phyloP scores from a whole-genome alignment of 176 grass and related monocot genomes.

The Calamus simplicifolius region DNA sequence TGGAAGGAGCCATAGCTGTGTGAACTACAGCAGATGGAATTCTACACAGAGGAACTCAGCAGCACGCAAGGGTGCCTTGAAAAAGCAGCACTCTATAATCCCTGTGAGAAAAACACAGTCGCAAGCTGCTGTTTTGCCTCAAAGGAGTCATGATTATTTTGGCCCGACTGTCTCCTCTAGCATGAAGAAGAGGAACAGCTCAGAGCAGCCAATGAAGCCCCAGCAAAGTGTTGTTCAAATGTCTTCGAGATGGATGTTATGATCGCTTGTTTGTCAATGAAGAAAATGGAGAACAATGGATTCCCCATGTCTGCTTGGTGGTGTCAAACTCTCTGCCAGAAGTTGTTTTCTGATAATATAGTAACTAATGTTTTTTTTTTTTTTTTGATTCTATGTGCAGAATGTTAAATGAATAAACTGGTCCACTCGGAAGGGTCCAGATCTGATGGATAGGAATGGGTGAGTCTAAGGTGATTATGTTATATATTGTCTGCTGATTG shows the following conservation, averaged over 20 bases:
- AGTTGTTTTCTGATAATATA: constrained; percentile 2
- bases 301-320: constrained; percentile 2
- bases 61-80: constrained; percentile 25
- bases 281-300: constrained; percentile 14
- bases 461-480: no score
- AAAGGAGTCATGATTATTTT: constrained; percentile 67
- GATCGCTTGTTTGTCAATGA: constrained; percentile 10
- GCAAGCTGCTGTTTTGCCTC: constrained; percentile 40
- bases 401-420: constrained; percentile 44
- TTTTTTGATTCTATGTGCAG: constrained; percentile 35
- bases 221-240: constrained; percentile 33
- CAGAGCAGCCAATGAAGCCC: constrained; percentile 46
- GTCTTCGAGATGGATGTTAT: constrained; percentile 85
- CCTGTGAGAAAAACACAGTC: constrained; percentile 59
- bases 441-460: constrained; percentile 12
- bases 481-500: no score
- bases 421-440: constrained; percentile 20
- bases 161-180: constrained; percentile 83
- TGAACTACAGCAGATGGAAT: constrained; percentile 61
- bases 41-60: constrained; percentile 31
- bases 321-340: not conserved
- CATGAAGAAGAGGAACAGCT: constrained; percentile 76
- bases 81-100: constrained; percentile 51
- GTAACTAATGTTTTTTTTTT: constrained; percentile 12
- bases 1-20: constrained; percentile 79